These are phyloP conservation scores for Macrophomina tecta DNA, from an alignment of 2,329 filamentous ascomycete genomes.

Conservation along the genomic window DNA sequence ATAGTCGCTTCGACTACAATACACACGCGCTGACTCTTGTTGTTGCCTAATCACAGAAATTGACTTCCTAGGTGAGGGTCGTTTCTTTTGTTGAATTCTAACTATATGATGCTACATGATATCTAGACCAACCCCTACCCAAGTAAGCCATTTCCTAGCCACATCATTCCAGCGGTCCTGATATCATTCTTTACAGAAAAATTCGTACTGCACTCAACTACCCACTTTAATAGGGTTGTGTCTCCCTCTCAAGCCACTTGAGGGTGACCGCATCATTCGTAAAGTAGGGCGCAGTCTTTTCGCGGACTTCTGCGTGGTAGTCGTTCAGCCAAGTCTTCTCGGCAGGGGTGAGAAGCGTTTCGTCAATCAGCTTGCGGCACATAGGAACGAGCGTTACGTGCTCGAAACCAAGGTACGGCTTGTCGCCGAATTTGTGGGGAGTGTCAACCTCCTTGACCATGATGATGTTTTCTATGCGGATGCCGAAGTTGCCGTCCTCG, in stretches of 20 bases:
- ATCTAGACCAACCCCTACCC: background rate
- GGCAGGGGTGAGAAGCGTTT: conserved; percentile 68
- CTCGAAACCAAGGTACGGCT: conserved; percentile 93
- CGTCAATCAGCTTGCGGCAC: conserved; percentile 86
- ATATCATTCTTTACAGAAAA: background rate
- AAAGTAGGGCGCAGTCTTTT: conserved; percentile 82
- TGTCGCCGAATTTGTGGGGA: conserved; percentile 86
- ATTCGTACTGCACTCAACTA: background rate
- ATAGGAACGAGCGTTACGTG: conserved; percentile 97
- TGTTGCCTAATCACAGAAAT: too few relatives aligned
- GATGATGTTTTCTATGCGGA: conserved; percentile 95
- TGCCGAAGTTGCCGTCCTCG: conserved; percentile 91
- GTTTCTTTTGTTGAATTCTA: background rate
- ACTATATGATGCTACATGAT: conserved; percentile 14
- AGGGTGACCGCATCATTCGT: conserved; percentile 72
- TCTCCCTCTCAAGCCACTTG: conserved; percentile 87
- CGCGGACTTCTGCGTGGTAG: conserved; percentile 80
- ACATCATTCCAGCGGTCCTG: background rate
- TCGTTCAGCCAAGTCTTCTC: conserved; percentile 89
- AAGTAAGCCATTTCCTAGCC: background rate
- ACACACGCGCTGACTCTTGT: too few relatives aligned
- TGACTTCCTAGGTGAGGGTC: too few relatives aligned
- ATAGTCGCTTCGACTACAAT: too few relatives aligned
- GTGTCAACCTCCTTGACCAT: conserved; percentile 90
- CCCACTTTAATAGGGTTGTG: conserved; percentile 62